phyloP scores from a whole-genome alignment of 257 asterid species.

The Solanum sejunctum region DNA sequence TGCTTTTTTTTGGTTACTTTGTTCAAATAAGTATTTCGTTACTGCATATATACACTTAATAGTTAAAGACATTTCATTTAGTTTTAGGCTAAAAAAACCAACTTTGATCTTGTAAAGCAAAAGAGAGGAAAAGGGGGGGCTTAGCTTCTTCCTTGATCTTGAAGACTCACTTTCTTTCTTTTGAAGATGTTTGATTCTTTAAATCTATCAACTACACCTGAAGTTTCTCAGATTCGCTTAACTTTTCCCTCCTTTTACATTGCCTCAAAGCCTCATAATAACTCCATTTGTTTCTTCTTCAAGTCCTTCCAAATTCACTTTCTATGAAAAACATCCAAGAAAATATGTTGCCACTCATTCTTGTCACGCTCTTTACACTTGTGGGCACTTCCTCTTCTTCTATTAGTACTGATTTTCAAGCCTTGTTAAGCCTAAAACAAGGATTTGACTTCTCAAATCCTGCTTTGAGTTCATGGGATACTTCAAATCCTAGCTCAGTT shows the following conservation, averaged over 20 bases:
- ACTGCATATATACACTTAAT: neutral
- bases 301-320: constrained; percentile 35
- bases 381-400: constrained; percentile 24
- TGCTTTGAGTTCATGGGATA: constrained; percentile 41
- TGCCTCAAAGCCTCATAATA: constrained; percentile 17
- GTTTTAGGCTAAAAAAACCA: constrained; percentile 4
- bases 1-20: constrained; percentile 9
- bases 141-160: constrained; percentile 69
- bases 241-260: constrained; percentile 31
- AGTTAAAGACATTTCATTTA: neutral
- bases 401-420: constrained; percentile 47
- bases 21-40: neutral
- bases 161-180: constrained; percentile 33
- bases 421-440: constrained; percentile 39
- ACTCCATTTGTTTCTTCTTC: constrained; percentile 31
- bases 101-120: constrained; percentile 3
- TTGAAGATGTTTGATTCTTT: constrained; percentile 55
- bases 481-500: constrained; percentile 40
- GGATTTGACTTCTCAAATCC: constrained; percentile 30
- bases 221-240: constrained; percentile 46
- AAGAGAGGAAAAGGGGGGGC: constrained; percentile 36
- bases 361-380: constrained; percentile 30
- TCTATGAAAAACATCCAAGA: constrained; percentile 22
- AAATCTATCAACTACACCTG: constrained; percentile 16
- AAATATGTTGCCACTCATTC: constrained; percentile 28